phyloP scores from a whole-genome alignment of 176 grass and related monocot species.

The Secale cereale region DNA sequence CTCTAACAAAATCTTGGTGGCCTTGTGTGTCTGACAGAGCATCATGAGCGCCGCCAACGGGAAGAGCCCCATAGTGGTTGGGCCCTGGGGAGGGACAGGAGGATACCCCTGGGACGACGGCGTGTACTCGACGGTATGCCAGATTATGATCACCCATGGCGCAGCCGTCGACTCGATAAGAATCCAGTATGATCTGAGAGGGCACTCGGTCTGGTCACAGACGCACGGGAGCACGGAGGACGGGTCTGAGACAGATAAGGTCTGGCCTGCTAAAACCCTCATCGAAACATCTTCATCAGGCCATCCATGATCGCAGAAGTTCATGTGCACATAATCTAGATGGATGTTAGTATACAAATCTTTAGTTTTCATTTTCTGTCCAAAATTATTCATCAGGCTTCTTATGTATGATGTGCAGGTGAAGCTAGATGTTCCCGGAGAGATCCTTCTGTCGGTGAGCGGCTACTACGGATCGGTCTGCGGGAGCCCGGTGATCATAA shows the following conservation, averaged over 20 bases:
- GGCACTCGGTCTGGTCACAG: slow-evolving; percentile 41
- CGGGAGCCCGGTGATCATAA: slow-evolving; percentile 58
- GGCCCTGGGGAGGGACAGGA: slow-evolving; percentile 76
- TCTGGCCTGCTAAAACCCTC: slow-evolving; percentile 26
- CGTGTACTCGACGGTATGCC: slow-evolving; percentile 51
- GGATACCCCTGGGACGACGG: slow-evolving; percentile 69
- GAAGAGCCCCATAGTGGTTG: slow-evolving; percentile 61
- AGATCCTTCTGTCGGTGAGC: slow-evolving; percentile 49
- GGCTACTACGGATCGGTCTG: slow-evolving; percentile 62
- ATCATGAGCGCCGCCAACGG: slow-evolving; percentile 29
- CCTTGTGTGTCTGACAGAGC: slow-evolving; percentile 34
- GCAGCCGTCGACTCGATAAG: slow-evolving; percentile 60
- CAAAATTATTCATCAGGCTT: too few relatives aligned
- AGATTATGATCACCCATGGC: slow-evolving; percentile 63
- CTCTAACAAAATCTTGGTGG: not conserved
- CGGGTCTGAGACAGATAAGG: slow-evolving; percentile 48
- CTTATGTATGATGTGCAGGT: slow-evolving; percentile 23
- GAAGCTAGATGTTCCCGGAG: slow-evolving; percentile 57
- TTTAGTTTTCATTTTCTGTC: too few relatives aligned
- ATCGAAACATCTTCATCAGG: not conserved
- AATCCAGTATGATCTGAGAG: slow-evolving; percentile 55
- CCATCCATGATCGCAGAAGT: not conserved
- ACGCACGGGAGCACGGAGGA: slow-evolving; percentile 40
- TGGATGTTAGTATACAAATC: too few relatives aligned
- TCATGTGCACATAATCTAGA: not conserved